Base-by-base conservation (phyloP, 1,284 basidiomycete genomes). In the Trametes polyzona region DNA sequence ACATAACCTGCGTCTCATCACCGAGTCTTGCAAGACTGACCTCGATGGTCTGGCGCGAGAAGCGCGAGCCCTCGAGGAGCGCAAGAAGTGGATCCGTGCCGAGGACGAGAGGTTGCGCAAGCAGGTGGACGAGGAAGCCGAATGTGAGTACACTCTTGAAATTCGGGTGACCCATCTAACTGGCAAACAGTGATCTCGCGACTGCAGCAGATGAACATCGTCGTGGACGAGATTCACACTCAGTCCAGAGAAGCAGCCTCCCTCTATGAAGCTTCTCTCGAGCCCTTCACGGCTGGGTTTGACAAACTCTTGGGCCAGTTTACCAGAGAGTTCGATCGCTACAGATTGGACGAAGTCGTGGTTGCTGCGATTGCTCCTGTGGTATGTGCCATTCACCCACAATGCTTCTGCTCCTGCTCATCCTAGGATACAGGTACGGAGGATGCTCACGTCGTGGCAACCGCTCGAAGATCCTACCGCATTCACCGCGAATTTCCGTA, bases 1-100 rank as follows among this genome's bases (percentile, higher is more conserved):
- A 32, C 96, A 99, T 71, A 99, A 99, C 71, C 75, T 99, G 24
- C 85, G 89, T 6, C 82, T 98, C 40, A 93, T 99, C 41, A 82
- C 87, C 2, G 92, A 95, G 43, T 80, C 86, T 1, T 88, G 92
- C 63, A 92, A 91, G 62, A 85, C 82, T 24, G 92, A 95, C 55
- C 81, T 99, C 1, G 87, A 93, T 47, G 91, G 91, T 12, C 83
- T 99, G 17, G 95, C 95, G 1, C 83, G 88, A 21, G 96, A 99
- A 77, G 97, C 92, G 1, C 90, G 89, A 61, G 82, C 85, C 8
- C 80, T 98, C 1, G 84, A 89, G 60, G 92, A 93, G 58, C 83
- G 89, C 26, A 88, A 90, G 70, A 86, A 84, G 57, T 92, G 86
- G 75, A 78, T 93, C 17, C 78, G 79, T 29, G 76, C 80, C n/a